Base-by-base conservation (phyloP, 441 rosid species). In the Pelargonium australe region DNA sequence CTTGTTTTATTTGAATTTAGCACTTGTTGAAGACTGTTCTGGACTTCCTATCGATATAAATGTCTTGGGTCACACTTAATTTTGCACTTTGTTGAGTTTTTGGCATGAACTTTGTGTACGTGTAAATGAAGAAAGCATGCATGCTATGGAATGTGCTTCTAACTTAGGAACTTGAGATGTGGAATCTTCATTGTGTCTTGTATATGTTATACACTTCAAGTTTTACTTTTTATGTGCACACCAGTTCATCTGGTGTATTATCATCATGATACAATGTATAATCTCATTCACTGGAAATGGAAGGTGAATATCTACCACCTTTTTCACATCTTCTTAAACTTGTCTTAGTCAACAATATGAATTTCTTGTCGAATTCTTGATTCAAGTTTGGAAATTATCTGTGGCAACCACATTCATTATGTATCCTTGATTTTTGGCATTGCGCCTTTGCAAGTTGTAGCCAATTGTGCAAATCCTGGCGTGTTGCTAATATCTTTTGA, bases 401-500 rank as follows among this genome's bases (percentile, higher is more conserved):
- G 60, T 53, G 9, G 14, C 7, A 55, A 55, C 61, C 61, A 16
- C 34, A 58, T 20, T 58, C 4, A 5, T 20, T 58, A 28, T 17
- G 25, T 31, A 1, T 68, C 23, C 17, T 13, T 19, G 20, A 19
- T 3, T 66, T 19, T 49, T 2, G 60, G 63, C 47, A 60, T 77
- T 25, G 57, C 41, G 43, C 47, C 68, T 16, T 63, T 20, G 13
- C 44, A n/a, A 69, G 28, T 31, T 9, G 53, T 65, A 12, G 23
- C 64, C 43, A 57, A 40, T 12, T 31, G 14, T 53, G 13, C 16
- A 19, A n/a, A 43, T 25, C 12, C 61, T n/a, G n/a, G n/a, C n/a
- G n/a, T n/a, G 64, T 66, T 65, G 51, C 68, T 78, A 60, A 64
- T 65, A 70, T 72, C 7, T 69, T 28, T 2, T 1, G 3, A 28